These are phyloP conservation scores for Fusarium protoensiforme DNA, from an alignment of 2,329 filamentous ascomycete genomes.

Conservation along the genomic window DNA sequence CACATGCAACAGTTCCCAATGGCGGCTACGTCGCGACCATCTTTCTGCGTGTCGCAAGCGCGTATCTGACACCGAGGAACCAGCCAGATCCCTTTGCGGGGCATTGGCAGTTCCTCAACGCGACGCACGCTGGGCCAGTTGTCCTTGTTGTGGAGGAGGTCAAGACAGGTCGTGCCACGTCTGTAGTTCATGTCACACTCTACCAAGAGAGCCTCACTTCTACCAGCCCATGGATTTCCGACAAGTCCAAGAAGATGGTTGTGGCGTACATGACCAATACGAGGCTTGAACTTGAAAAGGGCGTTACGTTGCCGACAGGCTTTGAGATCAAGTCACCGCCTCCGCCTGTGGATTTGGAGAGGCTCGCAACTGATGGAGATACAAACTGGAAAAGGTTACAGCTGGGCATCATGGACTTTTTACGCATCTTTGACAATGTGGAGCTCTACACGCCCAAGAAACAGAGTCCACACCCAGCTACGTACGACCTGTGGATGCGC, in stretches of 20 bases:
- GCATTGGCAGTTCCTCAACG: slow-evolving; percentile 55
- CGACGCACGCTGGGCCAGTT: slow-evolving; percentile 51
- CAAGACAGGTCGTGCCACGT: slow-evolving; percentile 55
- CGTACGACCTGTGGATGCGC: slow-evolving; percentile 66
- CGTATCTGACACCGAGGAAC: slow-evolving; percentile 46
- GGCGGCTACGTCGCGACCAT: slow-evolving; percentile 58
- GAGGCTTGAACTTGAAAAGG: slow-evolving; percentile 37
- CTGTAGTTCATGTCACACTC: slow-evolving; percentile 55
- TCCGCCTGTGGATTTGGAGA: slow-evolving; percentile 31
- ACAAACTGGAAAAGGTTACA: slow-evolving; percentile 26
- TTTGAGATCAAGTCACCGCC: slow-evolving; percentile 35
- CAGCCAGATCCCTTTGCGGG: slow-evolving; percentile 54
- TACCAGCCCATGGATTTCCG: slow-evolving; percentile 50
- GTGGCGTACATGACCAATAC: slow-evolving; percentile 55
- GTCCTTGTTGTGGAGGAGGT: slow-evolving; percentile 53
- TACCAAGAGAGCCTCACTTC: slow-evolving; percentile 52
- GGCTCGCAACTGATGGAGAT: slow-evolving; percentile 9
- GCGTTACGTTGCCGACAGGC: slow-evolving; percentile 44
- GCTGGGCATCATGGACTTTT: slow-evolving; percentile 36
- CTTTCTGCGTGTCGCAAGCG: slow-evolving; percentile 50
- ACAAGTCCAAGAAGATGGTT: slow-evolving; percentile 45
- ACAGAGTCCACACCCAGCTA: slow-evolving; percentile 10
- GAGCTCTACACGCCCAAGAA: slow-evolving; percentile 45
- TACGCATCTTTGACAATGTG: slow-evolving; percentile 43
- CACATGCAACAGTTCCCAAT: slow-evolving; percentile 51